phyloP scores from a whole-genome alignment of 139 green algal species.

The Closterium sp. region DNA sequence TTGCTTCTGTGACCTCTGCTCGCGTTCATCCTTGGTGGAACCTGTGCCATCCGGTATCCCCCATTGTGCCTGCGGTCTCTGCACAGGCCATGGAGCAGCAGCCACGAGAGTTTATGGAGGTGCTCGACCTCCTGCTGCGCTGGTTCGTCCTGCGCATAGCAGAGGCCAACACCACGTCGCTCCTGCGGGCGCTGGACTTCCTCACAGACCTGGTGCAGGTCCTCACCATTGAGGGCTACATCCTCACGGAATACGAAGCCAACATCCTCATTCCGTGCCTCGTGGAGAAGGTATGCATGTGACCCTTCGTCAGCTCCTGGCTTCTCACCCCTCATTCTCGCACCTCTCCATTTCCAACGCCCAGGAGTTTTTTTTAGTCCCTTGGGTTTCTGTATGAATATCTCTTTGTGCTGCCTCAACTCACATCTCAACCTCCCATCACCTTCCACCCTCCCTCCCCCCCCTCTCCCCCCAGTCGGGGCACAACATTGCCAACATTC shows the following conservation, averaged over 20 bases:
- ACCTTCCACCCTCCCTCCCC: neutral
- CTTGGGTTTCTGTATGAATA: neutral
- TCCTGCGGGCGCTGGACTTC: constrained; percentile 55
- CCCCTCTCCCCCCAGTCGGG: constrained; percentile 60
- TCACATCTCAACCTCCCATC: neutral
- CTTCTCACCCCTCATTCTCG: too few relatives aligned
- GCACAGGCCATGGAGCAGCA: neutral
- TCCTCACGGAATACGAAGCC: constrained; percentile 84
- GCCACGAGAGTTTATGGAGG: constrained; percentile 16
- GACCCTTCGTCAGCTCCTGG: neutral
- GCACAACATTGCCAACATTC: constrained; percentile 49
- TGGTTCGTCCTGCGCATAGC: constrained; percentile 77
- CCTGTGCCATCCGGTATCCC: too few relatives aligned
- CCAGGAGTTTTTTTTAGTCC: neutral
- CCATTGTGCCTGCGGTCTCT: too few relatives aligned
- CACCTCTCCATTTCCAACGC: neutral
- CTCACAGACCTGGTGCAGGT: constrained; percentile 32
- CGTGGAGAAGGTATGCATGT: constrained; percentile 72
- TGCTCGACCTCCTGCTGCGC: constrained; percentile 76
- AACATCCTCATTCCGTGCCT: constrained; percentile 82
- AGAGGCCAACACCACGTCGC: constrained; percentile 54
- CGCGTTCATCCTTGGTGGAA: too few relatives aligned
- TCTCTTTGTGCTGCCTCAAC: neutral
- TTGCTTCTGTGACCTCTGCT: too few relatives aligned
- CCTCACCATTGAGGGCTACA: constrained; percentile 46